Evolutionary conservation across 192 early-diverging fungal species (phyloP), one percentile per base, ranked within the genome.

Genomic region (Diversispora eburnea): DNA sequence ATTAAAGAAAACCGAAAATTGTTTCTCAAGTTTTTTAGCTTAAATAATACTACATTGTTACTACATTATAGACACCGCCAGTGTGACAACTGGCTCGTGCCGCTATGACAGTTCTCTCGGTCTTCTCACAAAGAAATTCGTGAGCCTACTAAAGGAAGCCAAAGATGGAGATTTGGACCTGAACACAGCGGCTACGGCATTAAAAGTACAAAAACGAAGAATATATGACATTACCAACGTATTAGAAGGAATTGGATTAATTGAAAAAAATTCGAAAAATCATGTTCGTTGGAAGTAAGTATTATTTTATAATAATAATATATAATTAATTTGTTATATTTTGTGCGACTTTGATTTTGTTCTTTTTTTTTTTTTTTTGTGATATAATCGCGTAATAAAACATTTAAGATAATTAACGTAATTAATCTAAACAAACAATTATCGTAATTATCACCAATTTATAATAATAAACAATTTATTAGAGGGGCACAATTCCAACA

Each of bases 221-320:
- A 90, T 90, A 56, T 90, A 90, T 66, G 88, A 90, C 56, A 90
- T 90, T 54, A 90, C 88, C 33, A 87, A 88, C 72, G 88, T 90
- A 8, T 77, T 90, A 43, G 88, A 90, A 76, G 88, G 88, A 3
- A 86, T 90, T 55, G 76, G 83, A 22, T 73, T 90, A 56, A 87
- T 88, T 52, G 86, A 90, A 70, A 90, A 90, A 73, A 86, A 82
- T 65, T 85, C 86, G 7, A 87, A 87, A 76, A 90, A 90, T 75
- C 86, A 88, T 79, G 86, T 90, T 41, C 80, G 86, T 57, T 88
- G 88, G 87, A 90, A 82, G 88, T 90, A 83, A 77, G 85, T 82
- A 22, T 45, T 9, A 13, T 3, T n/a, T 10, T 63, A 43, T 65
- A 5, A 5, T 65, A 13, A 15, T 15, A 52, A 15, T n/a, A n/a